Evolutionary conservation across 225 moss, liverwort and hornwort species (phyloP).

Genomic region (Sphagnum tenellum): DNA sequence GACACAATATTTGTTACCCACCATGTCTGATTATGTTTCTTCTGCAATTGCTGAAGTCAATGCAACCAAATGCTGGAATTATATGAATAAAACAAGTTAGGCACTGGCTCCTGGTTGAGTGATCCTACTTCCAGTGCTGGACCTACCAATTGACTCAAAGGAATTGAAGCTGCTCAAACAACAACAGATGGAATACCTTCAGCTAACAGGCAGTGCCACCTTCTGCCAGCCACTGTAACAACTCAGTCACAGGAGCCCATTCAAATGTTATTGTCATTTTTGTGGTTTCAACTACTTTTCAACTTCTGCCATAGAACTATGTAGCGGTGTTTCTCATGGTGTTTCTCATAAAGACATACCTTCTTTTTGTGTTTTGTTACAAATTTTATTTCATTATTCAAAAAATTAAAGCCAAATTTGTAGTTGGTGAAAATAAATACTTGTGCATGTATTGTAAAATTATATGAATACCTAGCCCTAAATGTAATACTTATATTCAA

Average conservation of each 20-base stretch:
- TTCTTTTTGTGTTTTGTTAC: too few species aligned
- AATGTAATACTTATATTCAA: too few species aligned
- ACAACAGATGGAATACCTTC: constrained; percentile 3
- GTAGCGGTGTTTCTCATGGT: neutral
- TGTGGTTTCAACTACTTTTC: too few species aligned
- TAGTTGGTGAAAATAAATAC: too few species aligned
- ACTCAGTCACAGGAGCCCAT: constrained; percentile 10
- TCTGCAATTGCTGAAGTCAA: constrained; percentile 56
- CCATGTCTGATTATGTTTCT: neutral
- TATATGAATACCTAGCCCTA: too few species aligned
- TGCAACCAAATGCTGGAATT: constrained; percentile 92
- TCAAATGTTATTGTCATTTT: too few species aligned
- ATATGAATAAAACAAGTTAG: constrained; percentile 79
- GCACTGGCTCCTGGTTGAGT: constrained; percentile 45
- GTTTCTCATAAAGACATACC: neutral
- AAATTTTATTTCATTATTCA: too few species aligned
- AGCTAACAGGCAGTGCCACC: neutral
- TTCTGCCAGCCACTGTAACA: constrained; percentile 16
- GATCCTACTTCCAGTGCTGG: constrained; percentile 54
- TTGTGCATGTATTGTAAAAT: too few species aligned
- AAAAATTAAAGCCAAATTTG: too few species aligned
- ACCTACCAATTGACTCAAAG: constrained; percentile 5
- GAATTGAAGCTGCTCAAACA: constrained; percentile 4
- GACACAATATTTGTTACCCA: neutral
- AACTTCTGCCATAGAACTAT: too few species aligned